Base-by-base conservation (phyloP, 2,329 filamentous ascomycete genomes). In the Aspergillus brasiliensis region DNA sequence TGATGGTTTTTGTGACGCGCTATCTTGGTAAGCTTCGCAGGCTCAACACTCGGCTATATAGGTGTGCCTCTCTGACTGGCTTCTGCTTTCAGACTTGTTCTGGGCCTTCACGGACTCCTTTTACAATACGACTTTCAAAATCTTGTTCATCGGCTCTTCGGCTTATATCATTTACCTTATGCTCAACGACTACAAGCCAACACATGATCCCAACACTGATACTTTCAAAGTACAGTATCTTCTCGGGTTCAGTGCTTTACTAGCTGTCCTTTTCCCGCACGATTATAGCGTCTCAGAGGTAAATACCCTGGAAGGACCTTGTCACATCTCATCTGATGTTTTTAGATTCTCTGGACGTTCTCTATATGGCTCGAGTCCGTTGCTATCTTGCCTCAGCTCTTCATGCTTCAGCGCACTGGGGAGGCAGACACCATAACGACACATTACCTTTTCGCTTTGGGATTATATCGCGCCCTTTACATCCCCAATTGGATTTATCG, bases 401-500 rank as follows among this genome's bases (percentile, higher is more conserved):
- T 99, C 79, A 96, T 99, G 91, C 84, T 99, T 65, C 95, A 99
- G 81, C 86, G 95, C 71, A 99, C 95, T 0, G 96, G 95, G 67
- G 94, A 98, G 81, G 96, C 95, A 10, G 95, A 99, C 81, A 97
- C 95, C n/a, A 99, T 99, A 73, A 99, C 95, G 11, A 97, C 93
- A 1, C 94, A 99, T 79, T 99, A 99, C 77, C 85, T 99, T 44
- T 97, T 97, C 73, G 94, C 96, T 13, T 83, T 99, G 38, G 95
- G 95, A 34, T 82, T 89, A 64, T 99, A 99, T 82, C 86, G 95
- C 59, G 91, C 93, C 3, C 83, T 99, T 58, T 99, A 99, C 80
- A 99, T 99, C 69, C 95, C 95, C 67, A 99, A 99, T 81, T 99
- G 95, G 95, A 88, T 98, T 71, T 98, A 91, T 80, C 85, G 95